Percentiles rank a stretch among this genome's conserved stretches.
Evolutionary conservation across 495 filamentous ascomycete species (phyloP).

Genomic region (Lophiostoma macrostomum): DNA sequence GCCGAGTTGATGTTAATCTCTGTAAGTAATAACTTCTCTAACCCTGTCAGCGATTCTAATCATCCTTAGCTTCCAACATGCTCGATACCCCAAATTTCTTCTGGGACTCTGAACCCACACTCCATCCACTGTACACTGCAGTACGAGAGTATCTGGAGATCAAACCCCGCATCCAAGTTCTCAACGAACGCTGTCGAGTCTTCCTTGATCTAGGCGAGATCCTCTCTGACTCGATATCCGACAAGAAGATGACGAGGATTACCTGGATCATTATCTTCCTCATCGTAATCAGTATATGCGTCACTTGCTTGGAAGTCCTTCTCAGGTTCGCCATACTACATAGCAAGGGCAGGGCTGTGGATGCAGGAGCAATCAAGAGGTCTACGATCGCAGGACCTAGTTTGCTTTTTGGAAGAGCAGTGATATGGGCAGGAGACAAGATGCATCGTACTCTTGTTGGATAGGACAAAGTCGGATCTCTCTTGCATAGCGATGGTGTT

Average conservation of each 20-base stretch:
- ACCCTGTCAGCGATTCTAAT: conserved; percentile 7
- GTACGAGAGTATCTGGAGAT: conserved; percentile 98
- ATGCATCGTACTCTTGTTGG: neutral
- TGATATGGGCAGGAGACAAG: conserved; percentile 16
- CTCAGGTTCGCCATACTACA: conserved; percentile 77
- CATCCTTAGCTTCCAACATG: conserved; percentile 79
- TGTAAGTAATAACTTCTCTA: conserved; percentile 56
- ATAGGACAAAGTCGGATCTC: neutral
- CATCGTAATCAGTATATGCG: conserved; percentile 83
- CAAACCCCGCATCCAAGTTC: conserved; percentile 85
- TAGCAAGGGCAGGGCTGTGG: conserved; percentile 27
- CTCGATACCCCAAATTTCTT: conserved; percentile 98
- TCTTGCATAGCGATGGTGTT: conserved; percentile 27
- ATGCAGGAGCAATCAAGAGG: conserved; percentile 6
- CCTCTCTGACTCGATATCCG: conserved; percentile 83
- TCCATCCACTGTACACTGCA: conserved; percentile 90
- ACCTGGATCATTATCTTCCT: conserved; percentile 98
- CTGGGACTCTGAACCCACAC: conserved; percentile 93
- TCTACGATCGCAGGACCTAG: conserved; percentile 20
- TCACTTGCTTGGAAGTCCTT: conserved; percentile 86
- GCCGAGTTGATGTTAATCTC: conserved; percentile 94
- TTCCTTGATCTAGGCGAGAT: conserved; percentile 98
- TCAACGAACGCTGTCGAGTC: conserved; percentile 94
- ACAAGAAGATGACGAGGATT: conserved; percentile 88
- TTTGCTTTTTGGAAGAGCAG: conserved; percentile 20